A percentile compares a stretch with the other conserved stretches of the same genome.
phyloP scores from a whole-genome alignment of 192 early-diverging fungal species.

The Coemansia sp. region DNA sequence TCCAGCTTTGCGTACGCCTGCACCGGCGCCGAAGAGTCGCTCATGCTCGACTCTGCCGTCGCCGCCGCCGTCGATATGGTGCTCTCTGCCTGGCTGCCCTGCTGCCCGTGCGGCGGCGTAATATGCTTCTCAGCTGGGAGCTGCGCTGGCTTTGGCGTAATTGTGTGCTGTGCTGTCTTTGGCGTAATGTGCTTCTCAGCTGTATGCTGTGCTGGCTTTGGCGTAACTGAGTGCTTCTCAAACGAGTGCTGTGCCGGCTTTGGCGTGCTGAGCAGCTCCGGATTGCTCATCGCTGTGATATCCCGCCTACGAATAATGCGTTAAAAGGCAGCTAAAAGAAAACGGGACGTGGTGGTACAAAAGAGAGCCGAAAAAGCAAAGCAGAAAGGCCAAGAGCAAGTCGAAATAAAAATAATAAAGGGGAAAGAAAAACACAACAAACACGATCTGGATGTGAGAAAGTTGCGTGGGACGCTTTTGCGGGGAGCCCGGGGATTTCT shows the following conservation, averaged over 20 bases:
- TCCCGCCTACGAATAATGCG: not conserved
- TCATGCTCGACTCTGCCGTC: conserved; percentile 8
- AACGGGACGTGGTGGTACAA: conserved; percentile 3
- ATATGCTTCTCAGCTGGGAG: conserved; percentile 11
- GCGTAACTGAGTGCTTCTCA: conserved; percentile 16
- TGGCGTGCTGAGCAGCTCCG: conserved; percentile 33
- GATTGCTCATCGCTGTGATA: conserved; percentile 27
- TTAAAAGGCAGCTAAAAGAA: not conserved
- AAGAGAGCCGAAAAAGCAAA: conserved; percentile 4
- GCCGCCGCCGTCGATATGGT: conserved; percentile 14
- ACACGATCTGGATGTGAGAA: conserved; percentile 3
- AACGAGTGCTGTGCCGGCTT: conserved; percentile 26
- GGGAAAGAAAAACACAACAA: conserved; percentile 16
- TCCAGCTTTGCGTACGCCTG: conserved; percentile 91
- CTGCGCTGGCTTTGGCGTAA: conserved; percentile 8
- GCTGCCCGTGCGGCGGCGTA: not conserved
- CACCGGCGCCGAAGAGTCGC: conserved; percentile 58
- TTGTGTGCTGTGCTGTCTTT: not conserved
- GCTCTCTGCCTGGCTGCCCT: conserved; percentile 4
- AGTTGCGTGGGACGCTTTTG: conserved; percentile 6
- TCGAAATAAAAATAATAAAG: not conserved
- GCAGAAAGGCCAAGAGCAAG: not conserved
- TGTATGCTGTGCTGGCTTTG: not conserved
- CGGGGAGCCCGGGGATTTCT: conserved; percentile 11
- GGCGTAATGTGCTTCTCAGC: conserved; percentile 17